Evolutionary conservation across 129 eudicot genomes (phyloP), one percentile per base, ranked within the genome.

Genomic region (Helianthus tuberosus): DNA sequence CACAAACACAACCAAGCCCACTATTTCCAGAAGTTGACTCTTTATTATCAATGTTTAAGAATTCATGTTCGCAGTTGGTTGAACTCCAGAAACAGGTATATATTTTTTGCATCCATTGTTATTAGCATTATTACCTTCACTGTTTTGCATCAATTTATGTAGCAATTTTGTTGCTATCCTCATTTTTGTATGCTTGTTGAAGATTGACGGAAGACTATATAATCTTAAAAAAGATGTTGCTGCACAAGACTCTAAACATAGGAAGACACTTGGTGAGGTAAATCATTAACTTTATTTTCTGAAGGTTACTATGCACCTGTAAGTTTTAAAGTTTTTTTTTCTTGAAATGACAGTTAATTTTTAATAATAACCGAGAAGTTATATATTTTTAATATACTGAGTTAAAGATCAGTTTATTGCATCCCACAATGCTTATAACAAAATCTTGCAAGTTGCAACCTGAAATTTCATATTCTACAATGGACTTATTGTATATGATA

Each of bases 11-110:
- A 32, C 47, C 84, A 35, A 86, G 79, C 72, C 99, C 97, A 4
- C 83, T 85, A 76, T 94, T 94, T 81, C 99, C 99, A 7, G 97
- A 94, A 84, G 97, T 94, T 15, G 99, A 94, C 84, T 71, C 96
- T 73, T 75, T 94, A 11, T 71, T 94, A 80, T 86, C 91, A 68
- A 54, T 94, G 84, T 94, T 94, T 72, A 86, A 88, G 80, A 88
- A 82, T 85, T 94, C 99, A n/a, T 88, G 96, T 75, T 79, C 77
- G 27, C 97, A 94, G 83, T 80, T 94, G 75, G 82, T 86, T 41
- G 97, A 91, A 81, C 91, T 90, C 65, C 80, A 85, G 81, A 84
- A 83, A 50, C 89, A 91, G 97, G 99, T 94, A 75, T 46, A 46
- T 11, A 50, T 10, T 46, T 43, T 48, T 5, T 39, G 8, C 13